Percentiles rank a stretch among this genome's conserved stretches.
Conservation (phyloP, 2,329 filamentous ascomycete species). For the Rutstroemia sydowiana region DNA sequence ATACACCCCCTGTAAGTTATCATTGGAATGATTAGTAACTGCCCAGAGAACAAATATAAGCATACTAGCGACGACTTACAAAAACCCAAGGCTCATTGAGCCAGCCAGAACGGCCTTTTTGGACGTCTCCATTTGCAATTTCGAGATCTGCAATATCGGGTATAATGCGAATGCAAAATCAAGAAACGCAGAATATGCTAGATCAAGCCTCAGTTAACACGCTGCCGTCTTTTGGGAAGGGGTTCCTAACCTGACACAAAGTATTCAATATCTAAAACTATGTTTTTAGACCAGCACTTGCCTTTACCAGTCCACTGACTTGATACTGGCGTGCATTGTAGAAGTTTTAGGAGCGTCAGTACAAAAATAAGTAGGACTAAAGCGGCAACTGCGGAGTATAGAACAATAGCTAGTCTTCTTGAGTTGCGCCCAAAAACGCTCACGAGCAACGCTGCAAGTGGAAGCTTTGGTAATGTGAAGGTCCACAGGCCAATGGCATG, state of each 20-base stretch:
- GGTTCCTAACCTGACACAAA: background rate
- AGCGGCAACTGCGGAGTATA: background rate
- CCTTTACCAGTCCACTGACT: background rate
- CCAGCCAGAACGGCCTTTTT: background rate
- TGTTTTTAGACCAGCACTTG: background rate
- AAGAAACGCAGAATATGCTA: conserved; percentile 4
- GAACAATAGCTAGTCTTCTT: background rate
- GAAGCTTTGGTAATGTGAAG: conserved; percentile 5
- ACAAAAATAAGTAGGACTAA: background rate
- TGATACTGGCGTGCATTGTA: conserved; percentile 1
- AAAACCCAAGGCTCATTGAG: conserved; percentile 1
- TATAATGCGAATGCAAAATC: conserved; percentile 4
- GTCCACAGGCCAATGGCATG: conserved; percentile 6
- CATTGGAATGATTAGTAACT: background rate
- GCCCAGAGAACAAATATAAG: background rate
- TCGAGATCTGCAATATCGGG: background rate
- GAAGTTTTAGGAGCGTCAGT: background rate
- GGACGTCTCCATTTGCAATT: background rate
- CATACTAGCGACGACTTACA: background rate
- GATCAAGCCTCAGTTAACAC: background rate
- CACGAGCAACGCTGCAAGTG: conserved; percentile 1
- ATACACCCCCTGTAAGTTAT: background rate
- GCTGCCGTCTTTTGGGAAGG: background rate
- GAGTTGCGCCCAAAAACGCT: background rate
- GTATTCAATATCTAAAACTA: background rate